Evolutionary conservation across 1,284 basidiomycete species (phyloP).

Genomic region (Pisolithus thermaeus): DNA sequence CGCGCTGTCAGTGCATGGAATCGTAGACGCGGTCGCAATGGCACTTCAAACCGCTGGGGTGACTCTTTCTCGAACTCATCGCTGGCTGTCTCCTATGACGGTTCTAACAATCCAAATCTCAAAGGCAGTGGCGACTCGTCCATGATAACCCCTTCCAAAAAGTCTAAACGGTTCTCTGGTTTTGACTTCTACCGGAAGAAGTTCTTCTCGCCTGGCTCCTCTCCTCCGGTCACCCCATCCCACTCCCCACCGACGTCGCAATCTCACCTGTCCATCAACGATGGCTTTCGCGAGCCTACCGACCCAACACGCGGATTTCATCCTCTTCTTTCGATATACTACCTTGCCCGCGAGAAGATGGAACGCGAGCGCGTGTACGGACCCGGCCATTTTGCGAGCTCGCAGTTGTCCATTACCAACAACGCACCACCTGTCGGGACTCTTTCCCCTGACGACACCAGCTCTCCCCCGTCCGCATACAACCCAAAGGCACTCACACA

Average conservation of each 20-base stretch:
- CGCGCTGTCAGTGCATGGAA: slow-evolving; percentile 77
- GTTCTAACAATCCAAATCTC: slow-evolving; percentile 27
- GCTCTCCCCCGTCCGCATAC: slow-evolving; percentile 10
- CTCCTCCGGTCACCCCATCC: slow-evolving; percentile 43
- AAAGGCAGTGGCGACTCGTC: slow-evolving; percentile 32
- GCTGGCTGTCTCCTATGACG: slow-evolving; percentile 61
- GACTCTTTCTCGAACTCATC: slow-evolving; percentile 60
- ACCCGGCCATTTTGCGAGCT: slow-evolving; percentile 89
- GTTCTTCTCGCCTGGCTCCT: slow-evolving; percentile 71
- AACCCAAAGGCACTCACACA: slow-evolving; percentile 23
- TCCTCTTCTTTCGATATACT: slow-evolving; percentile 95
- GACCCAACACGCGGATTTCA: slow-evolving; percentile 95
- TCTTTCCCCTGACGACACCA: slow-evolving; percentile 19
- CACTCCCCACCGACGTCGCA: slow-evolving; percentile 52
- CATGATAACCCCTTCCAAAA: slow-evolving; percentile 42
- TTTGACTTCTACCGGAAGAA: slow-evolving; percentile 95
- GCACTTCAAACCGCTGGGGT: slow-evolving; percentile 40
- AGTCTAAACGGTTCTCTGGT: slow-evolving; percentile 77
- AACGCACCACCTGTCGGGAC: slow-evolving; percentile 17
- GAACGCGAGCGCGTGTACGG: slow-evolving; percentile 93
- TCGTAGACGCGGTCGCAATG: slow-evolving; percentile 53
- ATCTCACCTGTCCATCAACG: slow-evolving; percentile 41
- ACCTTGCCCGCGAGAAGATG: slow-evolving; percentile 93
- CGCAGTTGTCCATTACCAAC: slow-evolving; percentile 53
- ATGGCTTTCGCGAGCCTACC: slow-evolving; percentile 43